A percentile compares a stretch with the other conserved stretches of the same genome.
phyloP scores from a whole-genome alignment of 345 rosid genomes.

The Tarenaya hassleriana region DNA sequence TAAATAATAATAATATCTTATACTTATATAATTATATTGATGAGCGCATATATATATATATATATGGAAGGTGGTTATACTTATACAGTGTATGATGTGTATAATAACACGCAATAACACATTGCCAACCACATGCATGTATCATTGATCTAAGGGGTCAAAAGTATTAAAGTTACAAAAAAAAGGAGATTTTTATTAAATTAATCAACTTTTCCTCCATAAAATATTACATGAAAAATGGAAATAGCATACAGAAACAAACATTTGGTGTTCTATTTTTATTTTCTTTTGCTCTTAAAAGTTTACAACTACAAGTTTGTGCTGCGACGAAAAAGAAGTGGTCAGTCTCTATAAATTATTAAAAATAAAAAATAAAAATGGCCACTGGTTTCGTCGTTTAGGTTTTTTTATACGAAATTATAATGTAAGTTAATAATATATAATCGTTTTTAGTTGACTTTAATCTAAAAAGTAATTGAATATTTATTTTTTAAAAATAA shows the following conservation, averaged over 20 bases:
- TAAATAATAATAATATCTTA: no score
- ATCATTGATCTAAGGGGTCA: conserved; percentile 23
- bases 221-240: conserved; percentile 17
- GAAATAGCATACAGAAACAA: conserved; percentile 6
- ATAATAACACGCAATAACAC: background rate
- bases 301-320: no score
- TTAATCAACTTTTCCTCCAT: conserved; percentile 22
- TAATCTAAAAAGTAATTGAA: no score
- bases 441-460: no score
- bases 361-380: background rate
- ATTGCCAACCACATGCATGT: conserved; percentile 6
- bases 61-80: background rate
- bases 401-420: no score
- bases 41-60: background rate
- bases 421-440: no score
- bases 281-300: background rate
- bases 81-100: background rate
- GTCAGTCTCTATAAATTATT: no score
- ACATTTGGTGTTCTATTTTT: conserved; percentile 1
- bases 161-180: conserved; percentile 24
- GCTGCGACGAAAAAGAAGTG: no score
- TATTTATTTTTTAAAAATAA: no score
- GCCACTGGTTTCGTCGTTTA: conserved; percentile 15
- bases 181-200: conserved; percentile 11
- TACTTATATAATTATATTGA: no score